A percentile compares a stretch with the other conserved stretches of the same genome.
Conservation (phyloP, 305 asterid genomes). For the Fraxinus sp. region DNA sequence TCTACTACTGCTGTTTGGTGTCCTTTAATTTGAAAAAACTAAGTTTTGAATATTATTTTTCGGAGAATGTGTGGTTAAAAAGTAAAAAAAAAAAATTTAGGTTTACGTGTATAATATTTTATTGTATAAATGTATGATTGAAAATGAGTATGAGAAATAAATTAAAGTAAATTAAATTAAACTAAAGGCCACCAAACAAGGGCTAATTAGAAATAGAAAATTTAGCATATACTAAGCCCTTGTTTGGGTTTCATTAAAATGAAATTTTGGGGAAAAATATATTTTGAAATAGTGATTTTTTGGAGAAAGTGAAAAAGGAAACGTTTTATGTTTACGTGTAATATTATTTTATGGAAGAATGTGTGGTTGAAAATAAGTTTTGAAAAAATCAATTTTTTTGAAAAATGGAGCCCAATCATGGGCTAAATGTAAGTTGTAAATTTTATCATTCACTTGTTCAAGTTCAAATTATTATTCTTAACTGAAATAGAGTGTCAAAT, state of each 20-base stretch:
- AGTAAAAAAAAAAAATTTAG: too few species aligned
- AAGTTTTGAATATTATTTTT: background rate
- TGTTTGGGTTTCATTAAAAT: background rate
- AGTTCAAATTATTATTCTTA: background rate
- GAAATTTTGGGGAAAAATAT: background rate
- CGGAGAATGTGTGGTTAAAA: background rate
- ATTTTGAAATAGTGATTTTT: background rate
- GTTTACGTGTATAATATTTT: too few species aligned
- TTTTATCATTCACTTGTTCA: background rate
- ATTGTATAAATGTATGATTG: background rate
- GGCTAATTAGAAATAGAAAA: background rate
- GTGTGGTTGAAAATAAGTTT: background rate
- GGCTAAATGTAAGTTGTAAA: background rate
- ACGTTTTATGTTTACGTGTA: background rate
- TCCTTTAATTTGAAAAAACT: background rate
- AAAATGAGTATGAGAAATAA: too few species aligned
- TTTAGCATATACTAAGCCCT: background rate
- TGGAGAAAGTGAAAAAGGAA: background rate
- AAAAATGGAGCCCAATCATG: too few species aligned
- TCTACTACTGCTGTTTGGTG: background rate
- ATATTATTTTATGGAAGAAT: background rate
- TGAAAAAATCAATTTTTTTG: too few species aligned
- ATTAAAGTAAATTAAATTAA: too few species aligned
- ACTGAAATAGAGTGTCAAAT: background rate
- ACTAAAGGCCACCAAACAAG: background rate